Evolutionary conservation across 139 green algal genomes (phyloP).

Genomic region (Penium margaritaceum): DNA sequence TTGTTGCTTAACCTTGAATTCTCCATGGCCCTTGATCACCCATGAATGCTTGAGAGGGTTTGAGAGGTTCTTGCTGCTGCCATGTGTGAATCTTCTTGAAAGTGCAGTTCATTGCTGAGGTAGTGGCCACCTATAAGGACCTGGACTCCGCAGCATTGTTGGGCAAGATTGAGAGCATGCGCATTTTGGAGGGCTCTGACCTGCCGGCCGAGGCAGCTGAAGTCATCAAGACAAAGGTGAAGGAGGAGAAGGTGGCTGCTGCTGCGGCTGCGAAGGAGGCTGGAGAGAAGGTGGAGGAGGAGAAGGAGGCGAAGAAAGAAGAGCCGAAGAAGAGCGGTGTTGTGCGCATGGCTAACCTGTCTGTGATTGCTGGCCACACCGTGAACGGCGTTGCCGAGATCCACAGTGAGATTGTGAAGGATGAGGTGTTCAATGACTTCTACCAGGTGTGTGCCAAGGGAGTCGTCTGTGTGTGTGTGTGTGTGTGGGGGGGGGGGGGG

Average conservation of each 20-base stretch:
- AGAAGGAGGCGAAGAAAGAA: constrained; percentile 24
- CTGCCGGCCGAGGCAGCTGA: constrained; percentile 43
- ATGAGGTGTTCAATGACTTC: constrained; percentile 84
- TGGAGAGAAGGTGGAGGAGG: constrained; percentile 3
- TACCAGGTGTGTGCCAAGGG: constrained; percentile 42
- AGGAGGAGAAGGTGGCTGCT: constrained; percentile 40
- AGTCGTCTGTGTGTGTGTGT: no score
- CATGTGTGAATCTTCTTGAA: background rate
- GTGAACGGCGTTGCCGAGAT: constrained; percentile 89
- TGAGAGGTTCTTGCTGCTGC: background rate
- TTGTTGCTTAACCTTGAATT: background rate
- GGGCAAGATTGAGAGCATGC: constrained; percentile 77
- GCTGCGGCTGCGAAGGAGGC: constrained; percentile 15
- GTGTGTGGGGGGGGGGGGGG: no score
- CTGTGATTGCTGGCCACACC: constrained; percentile 70
- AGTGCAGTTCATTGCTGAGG: constrained; percentile 28
- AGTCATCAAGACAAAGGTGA: background rate
- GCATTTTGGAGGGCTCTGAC: constrained; percentile 33
- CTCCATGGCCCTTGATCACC: background rate
- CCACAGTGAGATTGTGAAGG: constrained; percentile 90
- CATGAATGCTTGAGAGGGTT: background rate
- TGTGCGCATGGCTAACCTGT: constrained; percentile 91
- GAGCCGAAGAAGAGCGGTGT: constrained; percentile 17
- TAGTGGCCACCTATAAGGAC: constrained; percentile 46
- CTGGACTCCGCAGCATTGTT: constrained; percentile 71